Percentiles rank a stretch among this genome's conserved stretches.
These are phyloP conservation scores for Vanderwaltozyma verrucispora DNA, from an alignment of 805 yeast genomes.

Conservation along the genomic window DNA sequence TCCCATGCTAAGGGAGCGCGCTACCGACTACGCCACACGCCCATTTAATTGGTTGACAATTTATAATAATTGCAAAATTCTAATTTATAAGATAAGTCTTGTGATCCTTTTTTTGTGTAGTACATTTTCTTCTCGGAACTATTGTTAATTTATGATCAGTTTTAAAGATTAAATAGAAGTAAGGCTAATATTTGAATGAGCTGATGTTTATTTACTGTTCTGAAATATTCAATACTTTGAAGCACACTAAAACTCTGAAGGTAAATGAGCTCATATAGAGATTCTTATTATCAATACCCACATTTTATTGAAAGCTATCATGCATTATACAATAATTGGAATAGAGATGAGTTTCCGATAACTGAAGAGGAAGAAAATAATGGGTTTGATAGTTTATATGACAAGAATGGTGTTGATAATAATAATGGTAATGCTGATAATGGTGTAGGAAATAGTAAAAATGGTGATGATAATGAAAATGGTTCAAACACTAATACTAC, in stretches of 20 bases:
- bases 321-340: constrained; percentile 23
- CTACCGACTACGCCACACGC: constrained; percentile 7
- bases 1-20: constrained; percentile 8
- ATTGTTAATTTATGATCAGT: no score
- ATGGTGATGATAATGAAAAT: neutral
- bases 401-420: neutral
- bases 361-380: constrained; percentile 5
- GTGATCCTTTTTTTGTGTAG: no score
- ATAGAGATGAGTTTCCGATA: constrained; percentile 20
- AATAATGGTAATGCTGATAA: neutral
- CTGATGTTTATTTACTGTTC: no score
- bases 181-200: no score
- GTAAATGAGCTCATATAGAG: constrained; percentile 11
- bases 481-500: neutral
- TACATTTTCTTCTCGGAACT: no score
- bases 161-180: no score
- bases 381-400: neutral
- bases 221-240: no score
- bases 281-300: constrained; percentile 21
- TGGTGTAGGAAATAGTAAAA: no score
- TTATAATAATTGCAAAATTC: no score
- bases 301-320: constrained; percentile 18
- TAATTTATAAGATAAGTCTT: no score
- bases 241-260: no score
- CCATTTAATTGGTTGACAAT: neutral